Base-by-base conservation (phyloP, 2,329 filamentous ascomycete species). In the Emergomyces orientalis region DNA sequence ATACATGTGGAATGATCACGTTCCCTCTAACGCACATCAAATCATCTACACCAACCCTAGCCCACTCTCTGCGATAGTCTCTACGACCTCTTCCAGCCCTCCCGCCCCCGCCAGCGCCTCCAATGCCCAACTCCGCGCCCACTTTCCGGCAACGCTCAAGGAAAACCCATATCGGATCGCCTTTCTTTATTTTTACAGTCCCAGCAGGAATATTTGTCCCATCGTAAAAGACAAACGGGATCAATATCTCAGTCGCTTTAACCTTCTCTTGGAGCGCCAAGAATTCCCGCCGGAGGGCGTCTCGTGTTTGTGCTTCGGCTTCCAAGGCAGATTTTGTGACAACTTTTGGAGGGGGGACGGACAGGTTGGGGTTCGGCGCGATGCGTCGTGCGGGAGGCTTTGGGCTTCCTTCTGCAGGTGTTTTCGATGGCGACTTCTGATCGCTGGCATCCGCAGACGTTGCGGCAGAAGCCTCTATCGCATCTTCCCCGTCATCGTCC, bases 201-300 rank as follows among this genome's bases (percentile, higher is more conserved):
- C 93, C 92, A 19, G 91, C 91, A 0, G 92, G 89, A 13, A 89
- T 88, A 73, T 95, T 93, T 27, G 90, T 90, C 19, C 94, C 94
- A 69, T 97, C 93, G 77, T 97, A 97, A 73, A 97, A 97, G 3
- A 97, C 90, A 74, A 97, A 99, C 0, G 94, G 94, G 39, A 99
- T 88, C 19, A 89, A 82, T 62, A 99, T 89, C 71, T 97, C 92
- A 9, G 91, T 92, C 25, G 86, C 85, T 77, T 95, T 96, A 67
- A 97, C 89, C 0, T 87, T 85, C 65, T 95, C 90, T 73, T 97
- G 94, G 63, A 93, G 83, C 11, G 80, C 80, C 55, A 96, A 74
- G 70, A 96, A 99, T 71, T 97, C 88, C 65, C 88, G 89, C 11
- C 89, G 83, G 59, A 93, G 78, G 17, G 83, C 77, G 69, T 94